Evolutionary conservation across 805 yeast genomes (phyloP), one percentile per base, ranked within the genome.

Genomic region (Debaryomyces tyrocola): DNA sequence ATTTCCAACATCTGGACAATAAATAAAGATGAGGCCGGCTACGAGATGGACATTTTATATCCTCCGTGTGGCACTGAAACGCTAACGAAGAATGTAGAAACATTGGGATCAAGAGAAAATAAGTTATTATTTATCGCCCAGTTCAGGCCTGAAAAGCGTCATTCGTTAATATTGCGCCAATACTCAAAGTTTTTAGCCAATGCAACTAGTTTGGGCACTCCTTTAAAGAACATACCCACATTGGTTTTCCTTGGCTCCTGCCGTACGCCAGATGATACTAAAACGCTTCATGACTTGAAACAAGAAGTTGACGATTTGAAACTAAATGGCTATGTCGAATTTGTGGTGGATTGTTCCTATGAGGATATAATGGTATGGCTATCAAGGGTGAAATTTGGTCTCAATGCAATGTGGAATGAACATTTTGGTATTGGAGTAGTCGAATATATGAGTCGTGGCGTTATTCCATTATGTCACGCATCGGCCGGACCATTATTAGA

Each of bases 391-490:
- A 79, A 83, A 20, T 83, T 81, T 58, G 99, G 99, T 4, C 72
- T 94, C 34, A 92, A 94, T 59, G 90, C 96, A 27, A 94, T 94
- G 99, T 94, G 99, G 99, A 94, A 94, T 67, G 99, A 94, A 70
- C 99, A 94, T 70, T 94, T 94, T 64, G 99, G 99, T 15, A 94
- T 94, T 58, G 92, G 96, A 1, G 92, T 94, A 4, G 99, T 94
- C 6, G 99, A 94, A 65, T 89, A 90, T 62, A 74, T 87, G 69
- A 84, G 92, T 1, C 79, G 87, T 45, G 98, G 97, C 0, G 76
- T 86, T 21, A 80, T 94, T 14, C 97, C 99, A 1, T 69, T 94
- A 2, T 94, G 83, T 3, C 98, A 95, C 66, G 95, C 95, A 4
- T 86, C 96, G 44, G 99, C 97, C 0, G 99, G 99, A 1, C 99